Evolutionary conservation across 257 asterid species (phyloP), one percentile per base, ranked within the genome.

Genomic region (Solanum pimpinellifolium): DNA sequence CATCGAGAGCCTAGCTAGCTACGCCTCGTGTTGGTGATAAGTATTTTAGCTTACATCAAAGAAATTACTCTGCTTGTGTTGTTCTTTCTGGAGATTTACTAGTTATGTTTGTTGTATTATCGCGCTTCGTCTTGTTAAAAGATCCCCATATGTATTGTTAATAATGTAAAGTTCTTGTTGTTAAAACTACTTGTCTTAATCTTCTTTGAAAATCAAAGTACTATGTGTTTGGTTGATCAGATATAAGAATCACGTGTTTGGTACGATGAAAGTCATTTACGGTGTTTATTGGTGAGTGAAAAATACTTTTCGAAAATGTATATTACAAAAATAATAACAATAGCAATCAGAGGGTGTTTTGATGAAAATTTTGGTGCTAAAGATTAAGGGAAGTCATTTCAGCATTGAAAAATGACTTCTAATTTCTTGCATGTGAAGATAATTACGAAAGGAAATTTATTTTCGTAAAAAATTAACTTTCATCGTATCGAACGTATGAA

Each of bases 1-100:
- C n/a, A 31, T 31, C 18, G 90, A 91, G n/a, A 88, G 88, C 86
- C 76, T 91, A 46, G 62, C 76, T 91, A 46, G 62, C 87, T n/a
- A 59, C 85, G 41, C 89, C 89, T 76, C n/a, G 83, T 84, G 31
- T 78, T 27, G 88, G 80, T 44, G 29, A 44, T 10, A 11, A 62
- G 62, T 76, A 11, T 13, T 42, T 75, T 76, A 42, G 37, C 23
- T 13, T 41, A 75, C 35, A 75, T 3, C 83, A 75, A 9, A 23
- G n/a, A 42, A n/a, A 76, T 13, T 13, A 77, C 29, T 8, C 4
- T 77, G 65, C 16, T 77, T 42, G 15, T 77, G 11, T 60, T 46
- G 1, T 44, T 78, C 35, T 46, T 46, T 78, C 84, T 4, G 27
- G 31, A 25, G 12, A 29, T 78, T 78, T 78, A 9, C 56, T 47